These are phyloP conservation scores for Talaromyces liani DNA, from an alignment of 495 filamentous ascomycete species.

Conservation along the genomic window DNA sequence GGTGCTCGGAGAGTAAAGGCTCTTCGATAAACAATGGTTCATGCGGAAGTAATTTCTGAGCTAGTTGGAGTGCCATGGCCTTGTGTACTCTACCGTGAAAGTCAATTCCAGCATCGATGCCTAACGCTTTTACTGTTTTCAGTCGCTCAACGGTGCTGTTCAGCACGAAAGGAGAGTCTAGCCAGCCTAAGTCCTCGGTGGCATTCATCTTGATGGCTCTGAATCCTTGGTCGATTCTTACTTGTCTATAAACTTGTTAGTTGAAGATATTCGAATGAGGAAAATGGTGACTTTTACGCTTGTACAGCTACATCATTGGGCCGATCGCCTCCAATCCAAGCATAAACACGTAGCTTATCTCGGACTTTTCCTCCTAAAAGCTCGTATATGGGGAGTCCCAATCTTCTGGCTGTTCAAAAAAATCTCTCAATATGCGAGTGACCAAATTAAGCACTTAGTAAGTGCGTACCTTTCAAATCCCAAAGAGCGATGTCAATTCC, in stretches of 20 bases:
- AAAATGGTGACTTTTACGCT: slow-evolving; percentile 12
- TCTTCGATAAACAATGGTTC: background rate
- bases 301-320: slow-evolving; percentile 53
- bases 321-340: slow-evolving; percentile 77
- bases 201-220: slow-evolving; percentile 74
- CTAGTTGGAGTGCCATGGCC: background rate
- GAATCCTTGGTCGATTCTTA: slow-evolving; percentile 62
- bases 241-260: slow-evolving; percentile 36
- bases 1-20: background rate
- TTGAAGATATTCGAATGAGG: background rate
- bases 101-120: background rate
- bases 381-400: slow-evolving; percentile 65
- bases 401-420: slow-evolving; percentile 10
- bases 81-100: background rate
- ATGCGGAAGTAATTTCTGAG: background rate
- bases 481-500: background rate
- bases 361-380: slow-evolving; percentile 72
- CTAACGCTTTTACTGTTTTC: background rate
- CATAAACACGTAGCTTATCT: slow-evolving; percentile 66
- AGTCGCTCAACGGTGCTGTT: slow-evolving; percentile 54
- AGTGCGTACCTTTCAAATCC: background rate
- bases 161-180: slow-evolving; percentile 60
- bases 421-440: background rate
- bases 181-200: slow-evolving; percentile 69
- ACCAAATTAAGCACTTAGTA: background rate